Conservation (phyloP, 2,329 filamentous ascomycete species). For the Mariannaea sp. region DNA sequence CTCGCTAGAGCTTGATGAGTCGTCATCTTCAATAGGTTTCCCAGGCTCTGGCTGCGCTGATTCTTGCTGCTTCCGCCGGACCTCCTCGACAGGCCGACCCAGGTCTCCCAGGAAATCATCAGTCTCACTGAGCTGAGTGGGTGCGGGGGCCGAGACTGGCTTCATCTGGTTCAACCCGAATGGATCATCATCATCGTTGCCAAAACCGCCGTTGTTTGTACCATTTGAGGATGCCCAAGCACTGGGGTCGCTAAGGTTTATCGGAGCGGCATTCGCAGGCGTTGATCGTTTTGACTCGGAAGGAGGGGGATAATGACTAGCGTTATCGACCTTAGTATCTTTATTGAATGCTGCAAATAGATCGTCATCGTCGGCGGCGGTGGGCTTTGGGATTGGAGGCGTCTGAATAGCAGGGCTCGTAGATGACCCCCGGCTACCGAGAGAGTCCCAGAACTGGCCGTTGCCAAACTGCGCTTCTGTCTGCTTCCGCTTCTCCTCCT, state of each 20-base stretch:
- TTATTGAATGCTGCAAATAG: conserved; percentile 70
- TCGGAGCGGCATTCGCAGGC: conserved; percentile 48
- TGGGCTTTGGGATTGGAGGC: conserved; percentile 21
- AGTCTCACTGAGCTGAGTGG: conserved; percentile 51
- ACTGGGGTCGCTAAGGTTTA: conserved; percentile 59
- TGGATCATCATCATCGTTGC: conserved; percentile 80
- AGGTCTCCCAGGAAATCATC: conserved; percentile 70
- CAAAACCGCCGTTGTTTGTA: conserved; percentile 45
- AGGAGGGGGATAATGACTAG: conserved; percentile 65
- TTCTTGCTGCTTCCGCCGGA: conserved; percentile 55
- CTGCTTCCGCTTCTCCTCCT: conserved; percentile 72
- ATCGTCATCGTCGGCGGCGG: conserved; percentile 59
- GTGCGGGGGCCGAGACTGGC: conserved; percentile 40
- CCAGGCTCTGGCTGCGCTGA: conserved; percentile 53
- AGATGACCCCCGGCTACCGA: conserved; percentile 62
- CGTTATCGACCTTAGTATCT: conserved; percentile 68
- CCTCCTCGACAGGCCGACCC: conserved; percentile 67
- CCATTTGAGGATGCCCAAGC: conserved; percentile 52
- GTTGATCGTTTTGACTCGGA: conserved; percentile 50
- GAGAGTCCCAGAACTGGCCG: conserved; percentile 74
- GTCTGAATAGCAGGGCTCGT: conserved; percentile 38
- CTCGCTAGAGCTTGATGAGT: conserved; percentile 53
- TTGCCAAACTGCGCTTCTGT: conserved; percentile 80
- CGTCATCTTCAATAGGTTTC: conserved; percentile 58
- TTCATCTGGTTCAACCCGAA: conserved; percentile 77